Evolutionary conservation across 371 early-diverging fungal species (phyloP), one percentile per base, ranked within the genome.

Genomic region (Mucor lusitanicus): DNA sequence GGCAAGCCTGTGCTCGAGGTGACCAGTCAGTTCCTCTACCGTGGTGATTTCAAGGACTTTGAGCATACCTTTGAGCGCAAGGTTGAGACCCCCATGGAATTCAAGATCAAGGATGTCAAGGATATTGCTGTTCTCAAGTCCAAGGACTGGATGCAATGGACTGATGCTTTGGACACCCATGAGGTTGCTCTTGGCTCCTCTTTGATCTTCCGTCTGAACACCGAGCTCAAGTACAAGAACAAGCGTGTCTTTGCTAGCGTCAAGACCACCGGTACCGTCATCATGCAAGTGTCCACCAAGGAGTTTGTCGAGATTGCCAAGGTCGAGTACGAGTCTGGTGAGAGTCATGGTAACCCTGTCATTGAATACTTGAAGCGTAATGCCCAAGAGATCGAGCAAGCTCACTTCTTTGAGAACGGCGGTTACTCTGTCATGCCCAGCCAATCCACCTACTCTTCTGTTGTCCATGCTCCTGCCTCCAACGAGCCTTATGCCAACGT

Each of bases 391-490:
- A 92, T 94, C 61, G 95, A 95, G 75, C 91, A 92, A 80, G 92
- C 91, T 35, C 80, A 89, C 57, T 85, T 88, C 82, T 94, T 95
- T 69, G 87, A 91, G 69, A 89, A 92, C 53, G 96, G 95, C 64
- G 97, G 97, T 28, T 97, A 97, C 86, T 94, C 95, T 53, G 90
- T 96, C 67, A 91, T 95, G 87, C 94, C 96, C 46, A 87, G 88
- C 48, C 88, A 92, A 56, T 87, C 88, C 67, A 89, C 91, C 33
- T 94, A 92, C 84, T 91, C 92, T 59, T 93, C 95, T 12, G 90
- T 89, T 48, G 92, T 94, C 30, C 85, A 88, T 66, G 86, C 95
- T 48, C 94, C 94, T 58, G 78, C 83, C 53, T 90, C 92, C 60
- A 97, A 98, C 85, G 87, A 87, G 58, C 89, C 91, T 63, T 97